phyloP scores from a whole-genome alignment of 495 filamentous ascomycete species.

The Penicillium silybi region DNA sequence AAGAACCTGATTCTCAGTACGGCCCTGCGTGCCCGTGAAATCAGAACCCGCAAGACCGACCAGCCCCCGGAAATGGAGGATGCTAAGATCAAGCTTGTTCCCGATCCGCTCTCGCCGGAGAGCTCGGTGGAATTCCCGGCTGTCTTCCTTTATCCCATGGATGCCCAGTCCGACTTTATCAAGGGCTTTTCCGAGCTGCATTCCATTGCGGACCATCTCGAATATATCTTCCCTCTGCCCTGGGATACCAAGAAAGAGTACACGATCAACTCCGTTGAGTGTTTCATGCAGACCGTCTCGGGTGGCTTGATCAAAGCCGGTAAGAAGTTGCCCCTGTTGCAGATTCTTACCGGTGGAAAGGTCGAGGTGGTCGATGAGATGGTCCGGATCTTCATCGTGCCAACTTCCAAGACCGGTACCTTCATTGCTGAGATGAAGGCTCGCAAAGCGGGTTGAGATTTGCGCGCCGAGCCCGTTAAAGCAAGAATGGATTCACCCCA shows the following conservation, averaged over 20 bases:
- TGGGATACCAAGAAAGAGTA: slow-evolving; percentile 79
- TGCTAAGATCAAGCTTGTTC: slow-evolving; percentile 59
- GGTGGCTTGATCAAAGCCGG: slow-evolving; percentile 87
- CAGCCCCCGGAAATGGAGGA: slow-evolving; percentile 83
- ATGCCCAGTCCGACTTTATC: slow-evolving; percentile 81
- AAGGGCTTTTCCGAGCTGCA: slow-evolving; percentile 75
- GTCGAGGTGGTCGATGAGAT: slow-evolving; percentile 85
- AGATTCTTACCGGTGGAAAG: slow-evolving; percentile 70
- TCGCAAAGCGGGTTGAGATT: slow-evolving; percentile 42
- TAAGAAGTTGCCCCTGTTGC: slow-evolving; percentile 72
- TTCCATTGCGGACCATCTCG: slow-evolving; percentile 65
- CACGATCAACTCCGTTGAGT: slow-evolving; percentile 61
- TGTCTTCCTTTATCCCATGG: slow-evolving; percentile 77
- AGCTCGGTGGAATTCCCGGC: slow-evolving; percentile 71
- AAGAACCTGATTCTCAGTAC: slow-evolving; percentile 58
- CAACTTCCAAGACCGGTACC: slow-evolving; percentile 56
- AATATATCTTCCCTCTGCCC: slow-evolving; percentile 75
- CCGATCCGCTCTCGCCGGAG: slow-evolving; percentile 68
- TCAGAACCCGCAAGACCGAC: slow-evolving; percentile 60
- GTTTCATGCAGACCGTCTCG: slow-evolving; percentile 76
- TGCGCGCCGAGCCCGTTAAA: neutral
- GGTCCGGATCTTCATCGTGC: slow-evolving; percentile 75
- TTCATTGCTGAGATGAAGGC: slow-evolving; percentile 84
- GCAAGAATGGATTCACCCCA: neutral
- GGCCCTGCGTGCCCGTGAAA: slow-evolving; percentile 71